Evolutionary conservation across 441 rosid species (phyloP).

Genomic region (Corymbia citriodora): DNA sequence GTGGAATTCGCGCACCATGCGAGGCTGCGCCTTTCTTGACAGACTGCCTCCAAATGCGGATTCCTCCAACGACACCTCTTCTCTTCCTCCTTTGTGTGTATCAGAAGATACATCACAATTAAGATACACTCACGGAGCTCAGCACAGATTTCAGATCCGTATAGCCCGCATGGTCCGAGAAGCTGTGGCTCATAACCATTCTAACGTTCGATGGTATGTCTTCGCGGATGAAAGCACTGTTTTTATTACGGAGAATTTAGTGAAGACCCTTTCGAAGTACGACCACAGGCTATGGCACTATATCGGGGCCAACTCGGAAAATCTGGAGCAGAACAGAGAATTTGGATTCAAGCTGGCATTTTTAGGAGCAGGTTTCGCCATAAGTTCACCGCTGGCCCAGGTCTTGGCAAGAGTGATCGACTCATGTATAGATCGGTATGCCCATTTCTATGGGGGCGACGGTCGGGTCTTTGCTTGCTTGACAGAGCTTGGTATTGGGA

Average conservation of each 20-base stretch:
- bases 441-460: slow-evolving; percentile 88
- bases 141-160: slow-evolving; percentile 68
- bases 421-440: slow-evolving; percentile 79
- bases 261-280: slow-evolving; percentile 73
- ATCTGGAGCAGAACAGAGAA: slow-evolving; percentile 42
- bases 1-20: slow-evolving; percentile 64
- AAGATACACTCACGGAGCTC: slow-evolving; percentile 52
- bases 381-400: slow-evolving; percentile 79
- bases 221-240: slow-evolving; percentile 89
- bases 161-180: slow-evolving; percentile 70
- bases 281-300: slow-evolving; percentile 80
- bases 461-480: slow-evolving; percentile 71
- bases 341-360: slow-evolving; percentile 78
- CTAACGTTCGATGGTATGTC: slow-evolving; percentile 73
- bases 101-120: slow-evolving; percentile 75
- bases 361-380: slow-evolving; percentile 82
- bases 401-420: slow-evolving; percentile 70
- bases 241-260: slow-evolving; percentile 65
- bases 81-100: slow-evolving; percentile 61
- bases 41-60: slow-evolving; percentile 15
- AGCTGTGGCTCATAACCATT: slow-evolving; percentile 44
- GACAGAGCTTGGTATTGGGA: slow-evolving; percentile 77
- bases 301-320: slow-evolving; percentile 80
- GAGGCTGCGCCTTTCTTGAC: slow-evolving; percentile 88
- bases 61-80: slow-evolving; percentile 2